phyloP scores from a whole-genome alignment of 2,329 filamentous ascomycete genomes.

The Botrytis byssoidea region DNA sequence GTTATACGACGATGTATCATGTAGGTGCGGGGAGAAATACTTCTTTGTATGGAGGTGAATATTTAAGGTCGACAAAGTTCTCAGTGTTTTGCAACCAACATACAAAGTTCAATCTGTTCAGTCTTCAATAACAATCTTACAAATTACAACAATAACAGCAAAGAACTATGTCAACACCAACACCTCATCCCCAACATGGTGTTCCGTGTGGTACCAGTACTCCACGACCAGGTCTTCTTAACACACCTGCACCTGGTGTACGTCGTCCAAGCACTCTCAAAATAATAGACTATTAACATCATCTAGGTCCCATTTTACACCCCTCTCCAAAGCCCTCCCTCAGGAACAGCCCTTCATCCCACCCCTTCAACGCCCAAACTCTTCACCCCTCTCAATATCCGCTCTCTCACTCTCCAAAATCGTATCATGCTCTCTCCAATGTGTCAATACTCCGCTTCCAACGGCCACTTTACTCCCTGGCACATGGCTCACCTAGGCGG shows the following conservation, averaged over 20 bases:
- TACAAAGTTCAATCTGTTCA: neutral
- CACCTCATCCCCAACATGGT: constrained; percentile 6
- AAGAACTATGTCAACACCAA: neutral
- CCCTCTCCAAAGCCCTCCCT: constrained; percentile 46
- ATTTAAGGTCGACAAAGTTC: neutral
- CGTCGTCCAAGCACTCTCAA: neutral
- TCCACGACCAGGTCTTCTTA: constrained; percentile 27
- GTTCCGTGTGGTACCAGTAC: constrained; percentile 4
- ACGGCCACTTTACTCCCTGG: constrained; percentile 76
- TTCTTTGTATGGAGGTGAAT: neutral
- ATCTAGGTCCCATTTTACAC: constrained; percentile 46
- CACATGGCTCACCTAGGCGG: constrained; percentile 81
- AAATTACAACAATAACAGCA: neutral
- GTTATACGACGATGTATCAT: neutral
- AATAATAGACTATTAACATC: neutral
- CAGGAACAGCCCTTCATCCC: constrained; percentile 45
- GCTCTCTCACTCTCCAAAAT: constrained; percentile 60
- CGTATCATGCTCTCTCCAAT: constrained; percentile 63
- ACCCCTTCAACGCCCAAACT: constrained; percentile 53
- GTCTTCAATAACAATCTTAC: neutral
- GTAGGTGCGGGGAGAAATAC: neutral
- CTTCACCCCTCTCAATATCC: constrained; percentile 44
- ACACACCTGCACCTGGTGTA: constrained; percentile 33
- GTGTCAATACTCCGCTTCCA: constrained; percentile 65
- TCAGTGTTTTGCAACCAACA: neutral